A percentile compares a stretch with the other conserved stretches of the same genome.
phyloP scores from a whole-genome alignment of 176 grass and related monocot genomes.

The Avena sativa region DNA sequence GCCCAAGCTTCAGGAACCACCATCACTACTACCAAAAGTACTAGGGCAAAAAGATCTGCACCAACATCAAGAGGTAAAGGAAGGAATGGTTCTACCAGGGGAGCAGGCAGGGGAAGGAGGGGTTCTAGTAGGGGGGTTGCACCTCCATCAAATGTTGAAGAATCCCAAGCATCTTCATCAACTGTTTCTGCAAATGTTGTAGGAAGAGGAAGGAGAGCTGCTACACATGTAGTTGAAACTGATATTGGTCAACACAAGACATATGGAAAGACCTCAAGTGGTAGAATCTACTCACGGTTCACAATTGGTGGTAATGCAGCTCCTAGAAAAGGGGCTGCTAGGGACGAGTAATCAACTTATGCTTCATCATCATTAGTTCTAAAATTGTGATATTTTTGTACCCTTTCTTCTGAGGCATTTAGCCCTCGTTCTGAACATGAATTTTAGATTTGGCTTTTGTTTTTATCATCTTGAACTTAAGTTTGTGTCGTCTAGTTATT shows the following conservation, averaged over 20 bases:
- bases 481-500: too few species aligned
- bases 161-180: background rate
- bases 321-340: background rate
- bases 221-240: background rate
- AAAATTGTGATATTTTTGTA: background rate
- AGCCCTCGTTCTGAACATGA: too few species aligned
- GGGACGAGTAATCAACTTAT: background rate
- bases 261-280: background rate
- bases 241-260: background rate
- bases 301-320: background rate
- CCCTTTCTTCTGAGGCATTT: too few species aligned
- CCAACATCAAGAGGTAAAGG: too few species aligned
- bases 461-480: too few species aligned
- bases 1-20: too few species aligned
- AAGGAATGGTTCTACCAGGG: too few species aligned
- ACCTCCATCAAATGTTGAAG: background rate
- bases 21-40: too few species aligned
- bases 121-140: too few species aligned
- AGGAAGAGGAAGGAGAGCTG: background rate
- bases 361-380: background rate
- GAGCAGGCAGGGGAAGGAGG: too few species aligned
- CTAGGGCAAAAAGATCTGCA: too few species aligned
- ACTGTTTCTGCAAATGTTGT: background rate
- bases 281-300: background rate
- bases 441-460: too few species aligned